Percentiles rank a stretch among this genome's conserved stretches.
Evolutionary conservation across 257 asterid species (phyloP).

Genomic region (Nicotiana paniculata): DNA sequence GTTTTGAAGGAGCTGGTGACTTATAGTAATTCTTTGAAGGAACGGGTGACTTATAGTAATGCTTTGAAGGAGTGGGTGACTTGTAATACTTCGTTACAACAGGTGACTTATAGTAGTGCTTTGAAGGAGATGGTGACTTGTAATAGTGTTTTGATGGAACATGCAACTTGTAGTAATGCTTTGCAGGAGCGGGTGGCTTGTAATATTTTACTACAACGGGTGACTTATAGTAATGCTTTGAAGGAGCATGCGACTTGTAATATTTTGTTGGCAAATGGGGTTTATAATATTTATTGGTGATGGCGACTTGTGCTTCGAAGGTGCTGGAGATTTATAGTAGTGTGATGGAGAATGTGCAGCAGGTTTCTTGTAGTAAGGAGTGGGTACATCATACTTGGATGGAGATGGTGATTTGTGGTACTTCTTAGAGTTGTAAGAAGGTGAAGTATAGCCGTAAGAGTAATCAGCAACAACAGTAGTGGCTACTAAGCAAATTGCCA

Average conservation of each 20-base stretch:
- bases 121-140: not conserved
- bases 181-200: not conserved
- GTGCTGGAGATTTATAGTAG: not conserved
- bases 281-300: not conserved
- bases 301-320: not conserved
- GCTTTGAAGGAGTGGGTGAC: not conserved
- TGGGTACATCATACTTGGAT: too few relatives aligned
- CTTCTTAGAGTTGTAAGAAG: too few relatives aligned
- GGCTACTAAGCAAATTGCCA: too few relatives aligned
- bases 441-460: too few relatives aligned
- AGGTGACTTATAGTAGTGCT: not conserved
- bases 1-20: too few relatives aligned
- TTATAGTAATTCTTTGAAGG: not conserved
- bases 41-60: constrained; percentile 14
- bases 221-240: not conserved
- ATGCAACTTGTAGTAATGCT: not conserved
- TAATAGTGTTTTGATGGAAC: not conserved
- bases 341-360: not conserved
- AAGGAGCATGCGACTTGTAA: not conserved
- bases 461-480: too few relatives aligned
- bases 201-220: not conserved
- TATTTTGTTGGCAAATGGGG: not conserved
- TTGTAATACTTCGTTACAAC: not conserved
- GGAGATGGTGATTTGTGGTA: too few relatives aligned
- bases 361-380: not conserved